Base-by-base conservation (phyloP, 192 early-diverging fungal species). In the Linnemannia exigua region DNA sequence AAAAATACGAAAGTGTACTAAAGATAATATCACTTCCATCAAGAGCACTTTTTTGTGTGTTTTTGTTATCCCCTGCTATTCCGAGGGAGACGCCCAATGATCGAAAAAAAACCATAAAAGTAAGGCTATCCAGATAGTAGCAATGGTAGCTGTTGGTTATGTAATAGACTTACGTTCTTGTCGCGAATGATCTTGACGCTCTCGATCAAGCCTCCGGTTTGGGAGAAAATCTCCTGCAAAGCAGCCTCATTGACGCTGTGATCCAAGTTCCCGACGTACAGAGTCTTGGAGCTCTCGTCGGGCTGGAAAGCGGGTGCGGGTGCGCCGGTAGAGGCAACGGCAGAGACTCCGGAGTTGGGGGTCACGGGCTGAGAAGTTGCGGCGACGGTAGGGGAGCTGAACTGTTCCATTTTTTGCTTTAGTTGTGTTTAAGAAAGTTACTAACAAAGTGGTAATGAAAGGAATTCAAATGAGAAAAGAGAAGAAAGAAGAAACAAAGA, bases 211-310 rank as follows among this genome's bases (percentile, higher is more conserved):
- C 92, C 89, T 51, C 94, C 91, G 5, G 89, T 87, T 3, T 93
- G 83, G 17, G 89, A 81, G 88, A 98, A 98, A 67, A 97, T 90
- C 74, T 97, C 94, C 66, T 91, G 90, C 70, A 98, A 91, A 54
- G 90, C 85, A 36, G 83, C 80, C 75, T 97, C 96, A 20, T 94
- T 95, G 75, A 96, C 92, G 44, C 92, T 92, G 72, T 92, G 93
- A 90, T 97, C 96, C 78, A 97, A 91, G 84, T 96, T 97, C 25
- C 95, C 96, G 41, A 97, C 96, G 81, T 97, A 98, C 51, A 96
- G 91, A 31, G 92, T 92, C 87, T 89, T 92, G 36, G 90, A 85
- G 73, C 83, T 87, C 71, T 90, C 90, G 48, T 88, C 81, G 41
- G 76, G 89, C 80, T 88, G 88, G 71, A 82, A 84, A 48, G 78